Evolutionary conservation across 225 moss, liverwort and hornwort species (phyloP).

Genomic region (Ulota crispa): DNA sequence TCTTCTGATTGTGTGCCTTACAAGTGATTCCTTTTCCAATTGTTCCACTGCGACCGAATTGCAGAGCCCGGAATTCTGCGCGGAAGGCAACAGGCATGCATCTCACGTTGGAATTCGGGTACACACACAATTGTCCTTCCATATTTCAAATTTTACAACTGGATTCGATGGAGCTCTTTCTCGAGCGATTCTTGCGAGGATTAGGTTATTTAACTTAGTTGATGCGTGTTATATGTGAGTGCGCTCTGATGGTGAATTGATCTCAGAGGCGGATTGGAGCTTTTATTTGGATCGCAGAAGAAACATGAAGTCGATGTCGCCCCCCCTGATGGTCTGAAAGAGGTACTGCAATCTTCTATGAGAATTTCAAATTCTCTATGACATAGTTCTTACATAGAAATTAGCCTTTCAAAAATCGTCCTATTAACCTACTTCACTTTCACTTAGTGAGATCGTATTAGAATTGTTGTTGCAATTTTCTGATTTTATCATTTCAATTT

Average conservation of each 20-base stretch:
- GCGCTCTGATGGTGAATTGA: conserved; percentile 5
- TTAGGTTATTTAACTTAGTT: not conserved
- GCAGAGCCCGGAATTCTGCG: not conserved
- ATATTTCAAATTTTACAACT: not conserved
- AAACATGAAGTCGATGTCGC: conserved; percentile 71
- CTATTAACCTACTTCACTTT: not conserved
- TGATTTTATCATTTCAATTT: not conserved
- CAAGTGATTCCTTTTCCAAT: not conserved
- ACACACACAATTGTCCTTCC: not conserved
- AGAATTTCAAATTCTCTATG: not conserved
- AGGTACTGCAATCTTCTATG: conserved; percentile 38
- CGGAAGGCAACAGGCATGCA: conserved; percentile 33
- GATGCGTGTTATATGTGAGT: not conserved
- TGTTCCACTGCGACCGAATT: not conserved
- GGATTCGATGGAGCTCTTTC: not conserved
- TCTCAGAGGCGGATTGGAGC: conserved; percentile 86
- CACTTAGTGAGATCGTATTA: not conserved
- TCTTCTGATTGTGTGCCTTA: not conserved
- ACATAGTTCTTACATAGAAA: not conserved
- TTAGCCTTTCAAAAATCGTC: not conserved
- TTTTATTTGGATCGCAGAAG: conserved; percentile 73
- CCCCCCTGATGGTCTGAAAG: conserved; percentile 46
- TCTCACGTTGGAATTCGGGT: conserved; percentile 57
- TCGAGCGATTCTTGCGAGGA: not conserved
- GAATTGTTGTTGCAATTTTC: not conserved